Conservation (phyloP, 257 asterid genomes). For the Verbena officinalis region DNA sequence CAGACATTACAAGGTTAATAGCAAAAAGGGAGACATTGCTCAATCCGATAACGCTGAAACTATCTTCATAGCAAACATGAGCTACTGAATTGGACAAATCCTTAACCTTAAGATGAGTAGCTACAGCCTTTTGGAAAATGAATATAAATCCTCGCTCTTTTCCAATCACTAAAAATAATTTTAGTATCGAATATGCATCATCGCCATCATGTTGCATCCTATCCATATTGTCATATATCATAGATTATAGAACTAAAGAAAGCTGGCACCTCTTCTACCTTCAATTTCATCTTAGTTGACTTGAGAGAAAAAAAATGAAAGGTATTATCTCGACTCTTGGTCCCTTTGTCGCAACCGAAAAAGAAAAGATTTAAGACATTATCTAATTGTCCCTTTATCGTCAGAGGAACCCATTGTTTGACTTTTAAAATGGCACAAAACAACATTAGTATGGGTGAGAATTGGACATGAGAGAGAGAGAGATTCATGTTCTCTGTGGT, state of each 20-base stretch:
- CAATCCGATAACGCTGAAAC: too few relatives aligned
- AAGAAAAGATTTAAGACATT: neutral
- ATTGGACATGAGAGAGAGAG: neutral
- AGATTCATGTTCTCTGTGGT: conserved; percentile 4
- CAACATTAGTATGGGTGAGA: neutral
- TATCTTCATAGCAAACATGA: too few relatives aligned
- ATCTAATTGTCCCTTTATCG: neutral
- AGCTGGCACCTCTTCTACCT: neutral
- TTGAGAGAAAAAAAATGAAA: neutral
- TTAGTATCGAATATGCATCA: too few relatives aligned
- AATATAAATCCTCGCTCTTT: neutral
- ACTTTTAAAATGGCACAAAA: neutral
- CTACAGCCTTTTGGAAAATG: neutral
- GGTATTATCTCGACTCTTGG: conserved; percentile 24
- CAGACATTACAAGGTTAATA: too few relatives aligned
- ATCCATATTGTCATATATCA: too few relatives aligned
- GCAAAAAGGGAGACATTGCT: too few relatives aligned
- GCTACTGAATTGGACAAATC: too few relatives aligned
- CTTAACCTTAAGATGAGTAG: too few relatives aligned
- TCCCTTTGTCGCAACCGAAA: neutral
- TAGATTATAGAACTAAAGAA: neutral
- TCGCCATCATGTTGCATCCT: too few relatives aligned
- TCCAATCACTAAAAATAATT: neutral
- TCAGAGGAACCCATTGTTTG: neutral
- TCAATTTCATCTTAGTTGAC: conserved; percentile 8